Conservation (phyloP, 192 early-diverging fungal species). For the Coemansia biformis region DNA sequence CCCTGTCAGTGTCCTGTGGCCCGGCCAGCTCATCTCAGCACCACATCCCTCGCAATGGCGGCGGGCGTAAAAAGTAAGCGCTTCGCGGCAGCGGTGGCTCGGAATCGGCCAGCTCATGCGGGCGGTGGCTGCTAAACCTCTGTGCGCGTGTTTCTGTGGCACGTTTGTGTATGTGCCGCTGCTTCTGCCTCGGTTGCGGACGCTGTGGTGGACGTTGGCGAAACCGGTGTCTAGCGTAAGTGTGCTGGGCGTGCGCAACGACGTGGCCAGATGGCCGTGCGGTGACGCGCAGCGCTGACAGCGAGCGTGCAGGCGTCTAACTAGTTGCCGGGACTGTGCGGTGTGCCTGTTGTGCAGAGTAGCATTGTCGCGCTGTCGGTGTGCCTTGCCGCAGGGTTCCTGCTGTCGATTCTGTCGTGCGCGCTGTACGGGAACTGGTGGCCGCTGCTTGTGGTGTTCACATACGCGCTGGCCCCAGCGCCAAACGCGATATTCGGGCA, state of each 20-base stretch:
- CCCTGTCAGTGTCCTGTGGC: too few species aligned
- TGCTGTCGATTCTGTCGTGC: constrained; percentile 92
- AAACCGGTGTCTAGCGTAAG: too few species aligned
- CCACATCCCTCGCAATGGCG: background rate
- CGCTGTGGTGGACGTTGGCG: too few species aligned
- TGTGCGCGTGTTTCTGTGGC: too few species aligned
- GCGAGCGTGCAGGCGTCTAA: background rate
- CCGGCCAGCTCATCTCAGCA: too few species aligned
- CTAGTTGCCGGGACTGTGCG: background rate
- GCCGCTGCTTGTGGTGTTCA: constrained; percentile 89
- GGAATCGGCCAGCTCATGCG: too few species aligned
- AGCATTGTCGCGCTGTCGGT: constrained; percentile 75
- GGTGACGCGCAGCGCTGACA: too few species aligned
- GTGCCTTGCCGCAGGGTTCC: constrained; percentile 83
- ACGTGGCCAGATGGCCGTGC: too few species aligned
- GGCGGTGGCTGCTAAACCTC: background rate
- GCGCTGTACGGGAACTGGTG: constrained; percentile 96
- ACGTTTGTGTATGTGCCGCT: too few species aligned
- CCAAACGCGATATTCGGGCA: constrained; percentile 83
- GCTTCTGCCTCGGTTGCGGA: too few species aligned
- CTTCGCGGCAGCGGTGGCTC: background rate
- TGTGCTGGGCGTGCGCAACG: too few species aligned
- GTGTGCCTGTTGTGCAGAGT: background rate
- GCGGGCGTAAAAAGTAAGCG: constrained; percentile 4
- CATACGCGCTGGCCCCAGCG: constrained; percentile 84